Evolutionary conservation across 2,329 filamentous ascomycete species (phyloP), one percentile per base, ranked within the genome.

Genomic region (Coniella lustricola): DNA sequence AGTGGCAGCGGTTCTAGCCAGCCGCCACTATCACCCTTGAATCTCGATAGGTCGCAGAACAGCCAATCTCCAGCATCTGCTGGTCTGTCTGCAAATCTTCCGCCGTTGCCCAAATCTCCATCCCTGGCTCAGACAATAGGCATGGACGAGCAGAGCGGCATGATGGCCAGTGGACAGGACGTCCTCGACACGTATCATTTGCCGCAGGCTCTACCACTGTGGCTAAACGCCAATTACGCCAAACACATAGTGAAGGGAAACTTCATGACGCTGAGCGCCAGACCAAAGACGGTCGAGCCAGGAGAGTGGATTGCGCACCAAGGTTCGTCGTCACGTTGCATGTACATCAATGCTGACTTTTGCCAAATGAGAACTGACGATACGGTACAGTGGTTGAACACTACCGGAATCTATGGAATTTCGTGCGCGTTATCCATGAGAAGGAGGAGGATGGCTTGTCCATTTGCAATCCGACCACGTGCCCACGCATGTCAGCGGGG

Each of bases 301-400:
- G 91, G 89, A 56, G 91, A 97, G 68, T 97, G 91, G 91, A 78
- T 96, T 58, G 90, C 90, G 54, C 89, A 96, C 67, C 91, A 96
- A 75, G 84, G 91, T 95, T 75, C 63, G 70, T 38, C 25, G 10
- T 13, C 25, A 29, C 10, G 25, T 29, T 29, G 25, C 25, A n/a
- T n/a, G n/a, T n/a, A n/a, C n/a, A n/a, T n/a, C n/a, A n/a, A n/a
- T 10, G 49, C 51, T 54, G 46, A 47, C 50, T 22, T 33, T 39
- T 8, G 33, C 7, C 52, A 44, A 22, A 58, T n/a, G n/a, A n/a
- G n/a, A n/a, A n/a, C n/a, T n/a, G n/a, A n/a, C n/a, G n/a, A n/a
- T n/a, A n/a, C n/a, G n/a, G n/a, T n/a, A n/a, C n/a, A 95, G 90
- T 95, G 57, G 88, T 95, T 58, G 90, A 96, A 69, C 90, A 95